A percentile compares a stretch with the other conserved stretches of the same genome.
Evolutionary conservation across 1,139 yeast species (phyloP).

Genomic region (Lipomyces yarrowii): DNA sequence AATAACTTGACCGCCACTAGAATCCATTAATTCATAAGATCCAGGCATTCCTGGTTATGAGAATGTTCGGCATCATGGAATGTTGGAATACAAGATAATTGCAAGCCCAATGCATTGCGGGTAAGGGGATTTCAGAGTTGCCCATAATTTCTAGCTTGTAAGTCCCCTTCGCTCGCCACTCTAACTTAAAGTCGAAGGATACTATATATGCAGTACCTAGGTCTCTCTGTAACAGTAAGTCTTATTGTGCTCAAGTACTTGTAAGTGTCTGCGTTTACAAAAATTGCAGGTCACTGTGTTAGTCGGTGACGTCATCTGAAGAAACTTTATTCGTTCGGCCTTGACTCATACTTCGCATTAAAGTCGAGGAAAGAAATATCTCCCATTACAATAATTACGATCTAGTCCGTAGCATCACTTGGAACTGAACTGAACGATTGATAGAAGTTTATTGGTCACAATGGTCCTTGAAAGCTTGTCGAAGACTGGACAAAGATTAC

Average conservation of each 20-base stretch:
- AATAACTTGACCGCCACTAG: background rate
- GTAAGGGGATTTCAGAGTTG: no score
- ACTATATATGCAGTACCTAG: no score
- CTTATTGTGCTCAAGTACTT: background rate
- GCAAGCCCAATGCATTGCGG: no score
- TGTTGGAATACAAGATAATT: no score
- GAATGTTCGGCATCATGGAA: background rate
- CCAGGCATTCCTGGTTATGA: background rate
- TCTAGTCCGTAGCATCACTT: background rate
- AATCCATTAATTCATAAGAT: background rate
- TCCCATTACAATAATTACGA: background rate
- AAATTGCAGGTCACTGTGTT: no score
- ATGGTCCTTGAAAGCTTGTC: background rate
- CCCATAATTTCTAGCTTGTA: no score
- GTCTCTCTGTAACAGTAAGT: background rate
- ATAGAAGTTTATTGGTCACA: background rate
- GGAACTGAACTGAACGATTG: background rate
- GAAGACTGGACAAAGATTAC: conserved; percentile 1
- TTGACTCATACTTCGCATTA: no score
- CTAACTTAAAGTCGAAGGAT: no score
- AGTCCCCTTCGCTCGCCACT: no score
- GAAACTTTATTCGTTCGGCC: no score
- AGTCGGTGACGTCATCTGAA: background rate
- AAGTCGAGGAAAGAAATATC: background rate
- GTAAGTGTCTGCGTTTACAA: background rate